Evolutionary conservation across 2,329 filamentous ascomycete genomes (phyloP), one percentile per base, ranked within the genome.

Genomic region (Trichothecium sympodiale): DNA sequence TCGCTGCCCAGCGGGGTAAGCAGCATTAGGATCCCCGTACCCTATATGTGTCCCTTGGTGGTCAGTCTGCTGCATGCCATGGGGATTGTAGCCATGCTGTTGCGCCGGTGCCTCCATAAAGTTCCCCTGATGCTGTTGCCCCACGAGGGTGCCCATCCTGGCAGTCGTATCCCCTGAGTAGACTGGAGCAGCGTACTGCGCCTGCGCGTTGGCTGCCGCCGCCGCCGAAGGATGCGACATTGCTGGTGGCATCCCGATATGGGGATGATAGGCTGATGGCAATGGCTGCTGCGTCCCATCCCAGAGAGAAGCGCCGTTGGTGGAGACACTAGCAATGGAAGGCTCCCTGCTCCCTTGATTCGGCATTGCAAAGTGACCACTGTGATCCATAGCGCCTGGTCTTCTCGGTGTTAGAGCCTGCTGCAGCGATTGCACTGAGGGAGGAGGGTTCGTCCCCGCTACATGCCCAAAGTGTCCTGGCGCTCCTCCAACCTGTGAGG

Each of bases 371-470:
- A 55, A 52, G 10, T 52, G 40, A 8, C 49, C 40, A 13, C 40
- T 44, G 8, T 47, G 41, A 17, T 55, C 55, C 17, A 53, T 43
- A 35, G 46, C 44, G 5, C 48, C 41, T 14, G 56, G 54, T 36
- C 52, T 51, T 34, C 61, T 50, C 8, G 62, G 57, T 14, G 49
- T 43, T 39, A 65, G 48, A 6, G 59, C 41, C 32, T 59, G 54
- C 34, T 64, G 59, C 13, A 65, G 46, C 5, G 53, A 49, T 33
- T 56, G 56, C 2, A 54, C 48, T 3, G 49, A 40, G 23, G 50
- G 39, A 15, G 48, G 42, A 5, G 46, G 39, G 29, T 16, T 51
- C 48, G n/a, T 39, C 45, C 5, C 47, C 34, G 17, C 39, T 36
- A 29, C 49, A 48, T 3, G 36, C 31, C 27, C 13, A 25, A 25